Evolutionary conservation across 768 basidiomycete genomes (phyloP).

Genomic region (Pholiota conissans): DNA sequence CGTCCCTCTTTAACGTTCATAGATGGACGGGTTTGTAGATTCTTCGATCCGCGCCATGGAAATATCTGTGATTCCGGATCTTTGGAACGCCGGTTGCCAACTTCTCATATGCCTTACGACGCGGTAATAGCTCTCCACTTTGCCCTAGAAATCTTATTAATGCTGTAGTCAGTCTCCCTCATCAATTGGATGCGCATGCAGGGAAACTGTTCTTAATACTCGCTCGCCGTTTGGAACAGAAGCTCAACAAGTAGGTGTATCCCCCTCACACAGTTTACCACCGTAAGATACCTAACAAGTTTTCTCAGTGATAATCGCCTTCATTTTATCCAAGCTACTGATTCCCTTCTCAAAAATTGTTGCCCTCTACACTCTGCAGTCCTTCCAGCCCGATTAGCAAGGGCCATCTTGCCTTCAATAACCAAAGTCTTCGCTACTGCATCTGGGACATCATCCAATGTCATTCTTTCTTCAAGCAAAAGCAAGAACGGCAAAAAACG

Average conservation of each 20-base stretch:
- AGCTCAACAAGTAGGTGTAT: slow-evolving; percentile 42
- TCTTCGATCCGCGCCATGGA: slow-evolving; percentile 55
- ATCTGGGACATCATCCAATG: slow-evolving; percentile 19
- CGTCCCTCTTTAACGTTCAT: slow-evolving; percentile 4
- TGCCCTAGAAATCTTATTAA: background rate
- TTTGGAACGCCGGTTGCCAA: slow-evolving; percentile 55
- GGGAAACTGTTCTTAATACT: slow-evolving; percentile 54
- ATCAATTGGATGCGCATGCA: slow-evolving; percentile 55
- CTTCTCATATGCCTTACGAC: slow-evolving; percentile 48
- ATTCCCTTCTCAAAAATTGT: slow-evolving; percentile 41
- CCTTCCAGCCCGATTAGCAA: slow-evolving; percentile 52
- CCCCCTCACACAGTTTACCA: background rate
- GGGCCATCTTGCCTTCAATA: slow-evolving; percentile 50
- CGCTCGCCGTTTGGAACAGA: slow-evolving; percentile 62
- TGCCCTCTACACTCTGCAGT: slow-evolving; percentile 49
- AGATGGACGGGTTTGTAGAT: slow-evolving; percentile 55
- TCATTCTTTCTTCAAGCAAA: slow-evolving; percentile 24
- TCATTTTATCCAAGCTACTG: slow-evolving; percentile 44
- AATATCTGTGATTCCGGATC: slow-evolving; percentile 43
- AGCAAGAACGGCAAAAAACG: slow-evolving; percentile 68
- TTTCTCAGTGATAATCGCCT: slow-evolving; percentile 35
- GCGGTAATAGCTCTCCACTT: slow-evolving; percentile 40
- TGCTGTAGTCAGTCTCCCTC: slow-evolving; percentile 42
- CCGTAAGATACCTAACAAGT: slow-evolving; percentile 1
- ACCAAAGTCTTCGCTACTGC: slow-evolving; percentile 44